A percentile compares a stretch with the other conserved stretches of the same genome.
Evolutionary conservation across 495 filamentous ascomycete genomes (phyloP).

Genomic region (Lepidopterella palustris): DNA sequence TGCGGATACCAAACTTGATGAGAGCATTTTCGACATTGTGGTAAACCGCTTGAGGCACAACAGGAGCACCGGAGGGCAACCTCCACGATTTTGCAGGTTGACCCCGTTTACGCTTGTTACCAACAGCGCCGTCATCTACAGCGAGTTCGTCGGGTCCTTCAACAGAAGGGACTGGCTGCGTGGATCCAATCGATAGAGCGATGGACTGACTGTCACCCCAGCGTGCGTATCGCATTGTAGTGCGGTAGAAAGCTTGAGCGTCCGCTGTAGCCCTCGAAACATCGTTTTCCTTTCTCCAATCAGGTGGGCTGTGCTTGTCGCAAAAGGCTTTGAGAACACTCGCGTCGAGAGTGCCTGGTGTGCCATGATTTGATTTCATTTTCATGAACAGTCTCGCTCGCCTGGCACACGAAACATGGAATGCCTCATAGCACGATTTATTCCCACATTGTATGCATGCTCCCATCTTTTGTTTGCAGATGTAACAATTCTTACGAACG

Average conservation of each 20-base stretch:
- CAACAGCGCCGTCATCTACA: conserved; percentile 46
- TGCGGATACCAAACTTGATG: conserved; percentile 68
- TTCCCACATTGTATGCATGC: conserved; percentile 98
- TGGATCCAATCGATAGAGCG: conserved; percentile 68
- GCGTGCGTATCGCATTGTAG: conserved; percentile 72
- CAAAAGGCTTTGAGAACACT: conserved; percentile 88
- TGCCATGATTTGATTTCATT: conserved; percentile 88
- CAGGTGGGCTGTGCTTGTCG: conserved; percentile 87
- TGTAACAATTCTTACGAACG: conserved; percentile 65
- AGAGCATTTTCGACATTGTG: conserved; percentile 74
- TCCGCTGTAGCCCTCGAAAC: conserved; percentile 60
- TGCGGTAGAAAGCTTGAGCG: conserved; percentile 75
- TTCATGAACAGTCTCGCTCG: conserved; percentile 83
- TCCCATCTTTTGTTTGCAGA: conserved; percentile 95
- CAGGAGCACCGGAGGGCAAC: conserved; percentile 87
- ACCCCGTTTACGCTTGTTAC: conserved; percentile 68
- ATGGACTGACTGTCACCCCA: conserved; percentile 90
- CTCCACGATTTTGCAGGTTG: conserved; percentile 75
- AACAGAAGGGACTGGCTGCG: conserved; percentile 54
- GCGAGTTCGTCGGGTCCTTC: conserved; percentile 36
- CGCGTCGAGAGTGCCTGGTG: conserved; percentile 75
- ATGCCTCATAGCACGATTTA: conserved; percentile 94
- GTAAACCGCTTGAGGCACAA: conserved; percentile 80
- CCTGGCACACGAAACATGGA: conserved; percentile 94
- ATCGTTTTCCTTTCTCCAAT: conserved; percentile 82